phyloP scores from a whole-genome alignment of 2,329 filamentous ascomycete species.

The Aspergillus ochraceus region DNA sequence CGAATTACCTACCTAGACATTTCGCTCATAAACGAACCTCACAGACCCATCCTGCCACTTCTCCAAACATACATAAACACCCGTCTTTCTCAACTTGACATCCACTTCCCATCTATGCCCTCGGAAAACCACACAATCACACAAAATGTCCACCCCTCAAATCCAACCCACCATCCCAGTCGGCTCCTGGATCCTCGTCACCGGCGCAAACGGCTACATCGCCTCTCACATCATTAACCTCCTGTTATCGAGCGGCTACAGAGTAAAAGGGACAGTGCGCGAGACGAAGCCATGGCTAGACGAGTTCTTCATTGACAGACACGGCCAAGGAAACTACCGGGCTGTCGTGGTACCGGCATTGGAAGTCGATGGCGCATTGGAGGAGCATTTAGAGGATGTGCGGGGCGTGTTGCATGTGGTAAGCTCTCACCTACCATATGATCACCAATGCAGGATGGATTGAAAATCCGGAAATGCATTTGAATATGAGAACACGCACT shows the following conservation, averaged over 20 bases:
- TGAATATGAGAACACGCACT: neutral
- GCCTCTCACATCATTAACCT: conserved; percentile 41
- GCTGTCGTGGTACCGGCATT: neutral
- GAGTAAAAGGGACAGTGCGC: conserved; percentile 47
- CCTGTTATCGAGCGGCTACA: conserved; percentile 42
- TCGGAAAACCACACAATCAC: neutral
- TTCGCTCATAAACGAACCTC: too few relatives aligned
- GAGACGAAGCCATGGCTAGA: conserved; percentile 33
- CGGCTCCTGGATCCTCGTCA: conserved; percentile 40
- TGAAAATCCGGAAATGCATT: too few relatives aligned
- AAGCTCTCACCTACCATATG: neutral
- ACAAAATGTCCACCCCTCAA: neutral
- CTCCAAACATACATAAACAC: too few relatives aligned
- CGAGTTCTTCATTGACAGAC: conserved; percentile 25
- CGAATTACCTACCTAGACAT: too few relatives aligned
- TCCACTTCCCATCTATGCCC: too few relatives aligned
- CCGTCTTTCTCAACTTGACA: too few relatives aligned
- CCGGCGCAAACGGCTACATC: conserved; percentile 47
- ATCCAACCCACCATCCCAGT: conserved; percentile 10
- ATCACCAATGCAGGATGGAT: too few relatives aligned
- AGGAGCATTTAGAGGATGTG: neutral
- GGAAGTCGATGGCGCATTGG: neutral
- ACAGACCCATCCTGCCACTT: too few relatives aligned
- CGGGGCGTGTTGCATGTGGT: neutral
- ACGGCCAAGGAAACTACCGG: conserved; percentile 1